Base-by-base conservation (phyloP, 257 asterid genomes). In the Lantana camara region DNA sequence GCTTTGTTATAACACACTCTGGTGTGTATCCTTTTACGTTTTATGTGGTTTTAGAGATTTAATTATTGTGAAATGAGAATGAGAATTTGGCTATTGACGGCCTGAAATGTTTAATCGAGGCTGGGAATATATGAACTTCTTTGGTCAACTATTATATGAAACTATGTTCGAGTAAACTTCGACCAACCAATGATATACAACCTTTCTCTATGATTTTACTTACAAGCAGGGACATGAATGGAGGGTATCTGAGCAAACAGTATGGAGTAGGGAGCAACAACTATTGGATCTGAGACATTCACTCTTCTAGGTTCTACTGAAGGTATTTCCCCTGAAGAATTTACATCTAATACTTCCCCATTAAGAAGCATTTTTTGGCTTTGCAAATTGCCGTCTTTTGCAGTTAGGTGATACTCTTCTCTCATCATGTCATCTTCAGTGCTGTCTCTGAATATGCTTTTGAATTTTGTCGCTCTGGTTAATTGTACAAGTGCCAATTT, bases 371-470 rank as follows among this genome's bases (percentile, higher is more conserved):
- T 67, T 22, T 76, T 85, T 71, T 80, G 91, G 86, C 98, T 89
- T 13, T 87, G 97, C 67, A 86, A 60, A 60, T 92, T 80, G 12
- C 95, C 88, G 35, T 80, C 78, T 63, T 83, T 68, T 47, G 92
- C 89, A 21, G 93, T 83, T 29, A 87, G 73, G 64, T 89, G 97
- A 74, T 89, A 92, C 50, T 92, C 98, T 67, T 82, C 85, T 73
- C 93, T 84, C 69, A 45, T 23, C 64, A 48, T 65, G 52, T 48
- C 58, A 15, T 27, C 35, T 67, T 38, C 17, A 50, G 16, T 58
- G 15, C 27, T 29, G 14, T 56, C 17, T 65, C 50, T 51, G 60
- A 63, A 23, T 55, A 37, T 42, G 46, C 64, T 49, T 3, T 21
- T 20, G 54, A 49, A 41, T 34, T 35, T 14, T 17, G 66, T 38